Evolutionary conservation across 176 grass and related monocot genomes (phyloP).

Genomic region (Secale cereale): DNA sequence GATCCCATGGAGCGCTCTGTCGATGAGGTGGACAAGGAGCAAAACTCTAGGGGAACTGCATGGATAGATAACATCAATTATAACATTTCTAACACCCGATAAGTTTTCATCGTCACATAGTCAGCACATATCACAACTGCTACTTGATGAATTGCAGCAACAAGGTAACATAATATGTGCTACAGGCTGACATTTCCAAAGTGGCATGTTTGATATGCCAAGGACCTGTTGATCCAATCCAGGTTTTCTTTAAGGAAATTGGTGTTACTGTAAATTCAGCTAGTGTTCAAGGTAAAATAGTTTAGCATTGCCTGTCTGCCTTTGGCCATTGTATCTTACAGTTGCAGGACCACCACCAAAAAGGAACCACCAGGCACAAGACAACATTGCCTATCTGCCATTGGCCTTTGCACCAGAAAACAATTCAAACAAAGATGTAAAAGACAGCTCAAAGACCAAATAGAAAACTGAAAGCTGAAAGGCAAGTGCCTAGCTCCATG

Average conservation of each 20-base stretch:
- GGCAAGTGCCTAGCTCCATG: not conserved
- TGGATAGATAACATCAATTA: conserved; percentile 5
- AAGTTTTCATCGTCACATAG: not conserved
- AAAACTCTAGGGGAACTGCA: conserved; percentile 23
- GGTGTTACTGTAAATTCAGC: not conserved
- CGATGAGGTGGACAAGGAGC: not conserved
- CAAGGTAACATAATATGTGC: not conserved
- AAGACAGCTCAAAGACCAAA: not conserved
- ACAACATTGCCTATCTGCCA: no score
- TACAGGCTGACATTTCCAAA: not conserved
- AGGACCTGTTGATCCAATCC: not conserved
- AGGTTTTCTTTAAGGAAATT: not conserved
- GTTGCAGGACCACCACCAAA: no score
- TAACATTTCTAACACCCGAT: not conserved
- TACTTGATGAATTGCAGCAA: not conserved
- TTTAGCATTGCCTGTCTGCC: no score
- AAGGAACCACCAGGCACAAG: no score
- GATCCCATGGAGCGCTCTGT: not conserved
- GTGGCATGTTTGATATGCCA: not conserved
- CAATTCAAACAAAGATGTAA: not conserved
- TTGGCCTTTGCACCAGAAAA: not conserved
- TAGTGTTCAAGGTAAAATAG: not conserved
- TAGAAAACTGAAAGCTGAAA: not conserved
- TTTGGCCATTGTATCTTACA: no score
- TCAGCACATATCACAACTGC: not conserved